Percentiles rank a stretch among this genome's conserved stretches.
phyloP scores from a whole-genome alignment of 441 rosid genomes.

The Gossypium davidsonii region DNA sequence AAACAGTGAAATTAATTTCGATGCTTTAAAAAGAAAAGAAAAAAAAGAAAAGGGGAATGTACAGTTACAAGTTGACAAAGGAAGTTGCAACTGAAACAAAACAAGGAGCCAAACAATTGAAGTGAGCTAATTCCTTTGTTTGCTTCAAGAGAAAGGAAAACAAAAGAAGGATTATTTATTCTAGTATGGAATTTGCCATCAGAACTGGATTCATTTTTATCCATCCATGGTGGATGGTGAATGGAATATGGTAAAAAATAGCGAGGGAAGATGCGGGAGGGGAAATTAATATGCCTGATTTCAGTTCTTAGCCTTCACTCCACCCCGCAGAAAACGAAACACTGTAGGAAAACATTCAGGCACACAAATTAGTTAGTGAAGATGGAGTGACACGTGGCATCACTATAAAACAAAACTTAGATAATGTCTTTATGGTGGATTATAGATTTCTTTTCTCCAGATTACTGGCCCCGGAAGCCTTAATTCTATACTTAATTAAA shows the following conservation, averaged over 20 bases:
- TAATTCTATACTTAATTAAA: too few relatives aligned
- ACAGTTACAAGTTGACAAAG: conserved; percentile 22
- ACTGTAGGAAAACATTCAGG: background rate
- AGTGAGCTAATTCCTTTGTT: conserved; percentile 1
- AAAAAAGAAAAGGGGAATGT: conserved; percentile 7
- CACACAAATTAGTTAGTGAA: background rate
- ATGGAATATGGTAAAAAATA: background rate
- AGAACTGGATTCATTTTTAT: conserved; percentile 7
- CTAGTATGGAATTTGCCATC: background rate
- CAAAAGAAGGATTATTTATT: conserved; percentile 5
- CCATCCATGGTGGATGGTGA: conserved; percentile 10
- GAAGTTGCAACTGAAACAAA: background rate
- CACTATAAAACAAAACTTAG: background rate
- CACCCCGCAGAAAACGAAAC: background rate
- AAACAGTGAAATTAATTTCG: conserved; percentile 4
- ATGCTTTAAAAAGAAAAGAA: background rate
- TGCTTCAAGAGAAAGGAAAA: background rate
- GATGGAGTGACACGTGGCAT: conserved; percentile 1
- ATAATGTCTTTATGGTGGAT: too few relatives aligned
- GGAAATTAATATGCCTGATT: conserved; percentile 3
- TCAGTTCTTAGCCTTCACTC: background rate
- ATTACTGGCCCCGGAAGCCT: too few relatives aligned
- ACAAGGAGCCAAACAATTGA: background rate
- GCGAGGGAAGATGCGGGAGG: background rate
- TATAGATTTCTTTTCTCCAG: too few relatives aligned